phyloP scores from a whole-genome alignment of 2,329 filamentous ascomycete species.

The Fusarium bulbicola region DNA sequence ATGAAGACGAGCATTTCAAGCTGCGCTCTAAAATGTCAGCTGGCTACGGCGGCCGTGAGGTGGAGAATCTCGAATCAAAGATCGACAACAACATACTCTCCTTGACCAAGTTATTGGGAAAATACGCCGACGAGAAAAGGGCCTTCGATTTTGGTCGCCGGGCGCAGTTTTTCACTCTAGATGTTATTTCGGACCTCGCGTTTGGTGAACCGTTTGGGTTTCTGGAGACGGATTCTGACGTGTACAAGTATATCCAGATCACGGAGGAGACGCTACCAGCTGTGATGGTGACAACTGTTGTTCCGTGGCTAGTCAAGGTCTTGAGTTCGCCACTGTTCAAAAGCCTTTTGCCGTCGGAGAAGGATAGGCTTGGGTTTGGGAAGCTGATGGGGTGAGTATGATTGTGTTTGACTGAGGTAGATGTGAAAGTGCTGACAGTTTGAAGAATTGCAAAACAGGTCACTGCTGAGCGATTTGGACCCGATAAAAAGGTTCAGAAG shows the following conservation, averaged over 20 bases:
- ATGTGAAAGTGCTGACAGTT: slow-evolving; percentile 45
- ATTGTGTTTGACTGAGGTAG: no score
- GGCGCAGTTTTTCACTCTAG: slow-evolving; percentile 61
- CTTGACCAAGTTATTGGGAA: slow-evolving; percentile 49
- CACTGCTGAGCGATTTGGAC: slow-evolving; percentile 41
- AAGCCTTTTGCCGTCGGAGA: slow-evolving; percentile 51
- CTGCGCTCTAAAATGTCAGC: slow-evolving; percentile 59
- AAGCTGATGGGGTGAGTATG: slow-evolving; percentile 59
- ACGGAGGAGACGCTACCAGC: slow-evolving; percentile 53
- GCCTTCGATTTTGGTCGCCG: slow-evolving; percentile 55
- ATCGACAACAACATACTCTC: slow-evolving; percentile 59
- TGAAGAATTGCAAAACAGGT: slow-evolving; percentile 42
- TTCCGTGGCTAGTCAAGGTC: slow-evolving; percentile 53
- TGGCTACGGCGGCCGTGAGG: slow-evolving; percentile 64
- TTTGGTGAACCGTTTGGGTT: slow-evolving; percentile 60
- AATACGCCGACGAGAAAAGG: slow-evolving; percentile 11
- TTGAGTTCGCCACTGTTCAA: slow-evolving; percentile 53
- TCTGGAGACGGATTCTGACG: slow-evolving; percentile 55
- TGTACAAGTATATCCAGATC: slow-evolving; percentile 57
- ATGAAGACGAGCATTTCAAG: slow-evolving; percentile 55
- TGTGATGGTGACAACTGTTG: slow-evolving; percentile 55
- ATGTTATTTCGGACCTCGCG: slow-evolving; percentile 62
- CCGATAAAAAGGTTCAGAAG: slow-evolving; percentile 38
- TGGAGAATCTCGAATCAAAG: slow-evolving; percentile 57
- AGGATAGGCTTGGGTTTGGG: slow-evolving; percentile 51